phyloP scores from a whole-genome alignment of 2,329 filamentous ascomycete species.

The Nannizziopsis barbatae region DNA sequence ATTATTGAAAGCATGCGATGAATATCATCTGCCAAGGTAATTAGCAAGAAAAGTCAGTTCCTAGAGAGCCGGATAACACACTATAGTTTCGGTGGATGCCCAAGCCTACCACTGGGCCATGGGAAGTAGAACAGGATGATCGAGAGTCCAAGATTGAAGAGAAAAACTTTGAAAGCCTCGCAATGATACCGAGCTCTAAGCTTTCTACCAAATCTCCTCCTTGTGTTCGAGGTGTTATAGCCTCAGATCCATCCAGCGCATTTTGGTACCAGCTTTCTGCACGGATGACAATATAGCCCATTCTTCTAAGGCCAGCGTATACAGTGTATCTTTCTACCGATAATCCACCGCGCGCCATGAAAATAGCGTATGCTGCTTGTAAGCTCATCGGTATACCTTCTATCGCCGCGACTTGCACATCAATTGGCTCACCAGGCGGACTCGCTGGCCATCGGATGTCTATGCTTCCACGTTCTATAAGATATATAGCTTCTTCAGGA shows the following conservation, averaged over 20 bases:
- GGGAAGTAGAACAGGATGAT: slow-evolving; percentile 22
- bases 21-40: slow-evolving; percentile 52
- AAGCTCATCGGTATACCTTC: slow-evolving; percentile 71
- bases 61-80: slow-evolving; percentile 19
- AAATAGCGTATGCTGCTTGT: slow-evolving; percentile 76
- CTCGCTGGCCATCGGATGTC: slow-evolving; percentile 71
- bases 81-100: slow-evolving; percentile 46
- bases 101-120: slow-evolving; percentile 42
- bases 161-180: slow-evolving; percentile 26
- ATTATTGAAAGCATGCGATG: slow-evolving; percentile 68
- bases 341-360: slow-evolving; percentile 57
- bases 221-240: background rate
- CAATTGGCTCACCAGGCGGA: slow-evolving; percentile 36
- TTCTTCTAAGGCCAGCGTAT: slow-evolving; percentile 70
- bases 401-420: slow-evolving; percentile 22
- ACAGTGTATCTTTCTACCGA: slow-evolving; percentile 76
- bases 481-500: slow-evolving; percentile 81
- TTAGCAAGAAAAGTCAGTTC: background rate
- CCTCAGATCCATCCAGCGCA: background rate
- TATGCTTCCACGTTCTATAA: slow-evolving; percentile 76
- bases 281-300: slow-evolving; percentile 70
- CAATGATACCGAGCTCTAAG: slow-evolving; percentile 20
- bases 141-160: slow-evolving; percentile 24
- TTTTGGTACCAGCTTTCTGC: slow-evolving; percentile 45
- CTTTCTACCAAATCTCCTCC: slow-evolving; percentile 1